These are phyloP conservation scores for Cairneyella variabilis DNA, from an alignment of 495 filamentous ascomycete species.

Conservation along the genomic window DNA sequence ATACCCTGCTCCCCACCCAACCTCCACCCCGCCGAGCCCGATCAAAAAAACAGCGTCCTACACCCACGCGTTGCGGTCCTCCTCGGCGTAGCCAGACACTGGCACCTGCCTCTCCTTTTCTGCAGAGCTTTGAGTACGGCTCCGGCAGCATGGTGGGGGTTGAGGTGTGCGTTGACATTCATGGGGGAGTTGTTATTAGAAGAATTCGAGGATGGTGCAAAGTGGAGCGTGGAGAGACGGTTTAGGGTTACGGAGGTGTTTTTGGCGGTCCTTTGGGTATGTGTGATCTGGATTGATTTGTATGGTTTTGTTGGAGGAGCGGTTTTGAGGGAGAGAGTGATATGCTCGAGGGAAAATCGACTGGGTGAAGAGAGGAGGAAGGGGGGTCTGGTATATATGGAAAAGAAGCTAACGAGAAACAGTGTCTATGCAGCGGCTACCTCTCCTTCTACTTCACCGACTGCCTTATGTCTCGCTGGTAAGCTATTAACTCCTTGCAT, in stretches of 20 bases:
- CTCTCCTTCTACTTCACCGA: slow-evolving; percentile 89
- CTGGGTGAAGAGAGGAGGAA: neutral
- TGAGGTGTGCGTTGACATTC: slow-evolving; percentile 57
- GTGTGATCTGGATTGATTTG: slow-evolving; percentile 34
- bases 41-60: slow-evolving; percentile 28
- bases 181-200: slow-evolving; percentile 48
- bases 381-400: neutral
- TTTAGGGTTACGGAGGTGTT: slow-evolving; percentile 72
- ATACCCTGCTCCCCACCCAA: slow-evolving; percentile 16
- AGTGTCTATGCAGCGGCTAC: slow-evolving; percentile 74
- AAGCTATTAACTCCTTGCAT: slow-evolving; percentile 21
- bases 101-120: slow-evolving; percentile 59
- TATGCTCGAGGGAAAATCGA: neutral
- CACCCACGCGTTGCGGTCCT: slow-evolving; percentile 65
- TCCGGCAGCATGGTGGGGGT: slow-evolving; percentile 59
- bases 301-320: neutral
- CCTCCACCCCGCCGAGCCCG: slow-evolving; percentile 17
- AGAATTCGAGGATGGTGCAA: slow-evolving; percentile 3
- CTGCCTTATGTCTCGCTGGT: slow-evolving; percentile 90
- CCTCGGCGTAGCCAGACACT: slow-evolving; percentile 56
- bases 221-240: slow-evolving; percentile 25
- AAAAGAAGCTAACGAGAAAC: slow-evolving; percentile 37
- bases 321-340: neutral
- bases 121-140: slow-evolving; percentile 57
- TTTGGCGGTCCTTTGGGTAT: slow-evolving; percentile 80